Evolutionary conservation across 768 basidiomycete species (phyloP), one percentile per base, ranked within the genome.

Genomic region (Amanita inopinata): DNA sequence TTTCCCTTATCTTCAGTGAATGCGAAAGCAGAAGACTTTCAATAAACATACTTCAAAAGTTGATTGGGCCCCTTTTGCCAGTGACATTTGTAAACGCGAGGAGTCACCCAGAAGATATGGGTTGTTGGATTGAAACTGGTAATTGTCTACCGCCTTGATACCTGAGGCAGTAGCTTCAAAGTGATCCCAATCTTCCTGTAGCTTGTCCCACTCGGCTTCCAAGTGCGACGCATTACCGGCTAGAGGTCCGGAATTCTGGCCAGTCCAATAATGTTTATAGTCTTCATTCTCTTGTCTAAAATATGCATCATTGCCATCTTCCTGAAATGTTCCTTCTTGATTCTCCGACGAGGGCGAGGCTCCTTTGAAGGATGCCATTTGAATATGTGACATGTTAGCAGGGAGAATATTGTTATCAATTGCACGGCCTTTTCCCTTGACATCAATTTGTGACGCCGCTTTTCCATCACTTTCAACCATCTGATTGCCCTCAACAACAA

Each of bases 101-200:
- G 70, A 68, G 45, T 80, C 73, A 9, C 78, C 80, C 10, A 75
- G 55, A 17, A 87, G 51, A 60, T 90, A 92, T 10, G 88, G 88
- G 54, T 91, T 92, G 52, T 78, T 74, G 17, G 59, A 51, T 59
- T 84, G 83, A 61, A 92, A 92, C 51, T 71, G 72, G 58, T 92
- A 92, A 43, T 59, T 60, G 14, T 59, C 51, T 9, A 81, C 58
- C 7, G 69, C 69, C 49, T 66, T 69, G 43, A 90, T 69, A 0
- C 85, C 87, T 0, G 71, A 58, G 1, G 76, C 56, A 4, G 80
- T 83, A 1, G 83, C 85, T 56, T 90, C 88, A 43, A 85, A 87
- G 3, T 62, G 62, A 51, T 93, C 89, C 88, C 88, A 93, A 46
- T 81, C 79, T 8, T 62, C 57, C 57, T 90, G 86, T 47, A 94